phyloP scores from a whole-genome alignment of 352 stramenopile species.

The Albugo laibachii region DNA sequence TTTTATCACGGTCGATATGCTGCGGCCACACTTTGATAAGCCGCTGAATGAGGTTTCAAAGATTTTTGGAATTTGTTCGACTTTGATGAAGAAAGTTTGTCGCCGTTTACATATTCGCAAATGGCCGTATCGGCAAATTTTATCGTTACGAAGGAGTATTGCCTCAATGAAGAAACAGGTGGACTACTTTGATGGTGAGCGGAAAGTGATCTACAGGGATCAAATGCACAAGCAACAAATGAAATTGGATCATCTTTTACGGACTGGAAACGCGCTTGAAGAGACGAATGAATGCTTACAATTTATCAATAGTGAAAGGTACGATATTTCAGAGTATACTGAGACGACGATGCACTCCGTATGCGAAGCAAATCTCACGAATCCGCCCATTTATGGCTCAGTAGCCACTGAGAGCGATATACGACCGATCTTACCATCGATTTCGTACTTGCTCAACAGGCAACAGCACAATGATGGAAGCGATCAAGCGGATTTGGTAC shows the following conservation, averaged over 20 bases:
- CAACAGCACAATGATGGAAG: too few relatives aligned
- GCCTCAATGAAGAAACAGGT: constrained; percentile 64
- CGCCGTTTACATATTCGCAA: constrained; percentile 50
- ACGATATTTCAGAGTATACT: too few relatives aligned
- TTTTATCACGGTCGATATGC: constrained; percentile 48
- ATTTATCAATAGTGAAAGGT: too few relatives aligned
- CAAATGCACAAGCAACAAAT: constrained; percentile 51
- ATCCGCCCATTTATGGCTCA: too few relatives aligned
- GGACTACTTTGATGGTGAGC: constrained; percentile 37
- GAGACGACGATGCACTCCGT: too few relatives aligned
- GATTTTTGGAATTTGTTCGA: constrained; percentile 69
- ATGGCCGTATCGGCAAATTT: constrained; percentile 59
- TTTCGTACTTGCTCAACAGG: too few relatives aligned
- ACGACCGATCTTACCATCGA: too few relatives aligned
- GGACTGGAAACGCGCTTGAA: too few relatives aligned
- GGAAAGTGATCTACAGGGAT: constrained; percentile 46
- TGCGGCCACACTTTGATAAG: constrained; percentile 58
- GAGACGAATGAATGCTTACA: too few relatives aligned
- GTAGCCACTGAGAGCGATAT: too few relatives aligned
- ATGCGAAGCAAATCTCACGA: too few relatives aligned
- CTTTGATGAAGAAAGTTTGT: constrained; percentile 74
- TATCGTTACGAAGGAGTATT: constrained; percentile 50
- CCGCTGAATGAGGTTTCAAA: constrained; percentile 44
- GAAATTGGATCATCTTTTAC: constrained; percentile 15
- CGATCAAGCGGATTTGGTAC: too few relatives aligned